phyloP scores from a whole-genome alignment of 371 early-diverging fungal species.

The Mucor lusitanicus region DNA sequence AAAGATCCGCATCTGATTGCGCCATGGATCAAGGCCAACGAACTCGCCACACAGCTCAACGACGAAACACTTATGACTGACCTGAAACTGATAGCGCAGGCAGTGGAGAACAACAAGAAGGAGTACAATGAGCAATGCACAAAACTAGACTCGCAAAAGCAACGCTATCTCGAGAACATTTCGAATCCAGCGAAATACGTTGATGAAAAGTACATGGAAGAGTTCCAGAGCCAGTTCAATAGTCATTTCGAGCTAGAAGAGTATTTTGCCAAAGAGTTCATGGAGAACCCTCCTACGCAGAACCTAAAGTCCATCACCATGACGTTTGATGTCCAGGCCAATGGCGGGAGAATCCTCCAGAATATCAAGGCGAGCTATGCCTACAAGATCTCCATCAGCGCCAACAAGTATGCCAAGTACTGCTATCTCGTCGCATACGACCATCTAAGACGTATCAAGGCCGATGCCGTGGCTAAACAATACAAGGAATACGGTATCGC shows the following conservation, averaged over 20 bases:
- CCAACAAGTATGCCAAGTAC: constrained; percentile 25
- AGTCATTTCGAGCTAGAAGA: constrained; percentile 40
- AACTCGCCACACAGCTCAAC: constrained; percentile 16
- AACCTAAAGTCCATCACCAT: constrained; percentile 17
- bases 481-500: constrained; percentile 9
- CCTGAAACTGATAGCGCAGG: constrained; percentile 16
- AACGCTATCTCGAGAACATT: constrained; percentile 19
- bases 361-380: constrained; percentile 30
- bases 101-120: constrained; percentile 8
- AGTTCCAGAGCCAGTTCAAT: constrained; percentile 20
- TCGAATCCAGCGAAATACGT: constrained; percentile 22
- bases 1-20: constrained; percentile 30
- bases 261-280: constrained; percentile 28
- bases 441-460: constrained; percentile 28
- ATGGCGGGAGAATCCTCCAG: constrained; percentile 16
- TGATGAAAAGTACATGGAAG: background rate
- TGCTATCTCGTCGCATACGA: constrained; percentile 36
- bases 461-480: constrained; percentile 18
- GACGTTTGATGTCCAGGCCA: constrained; percentile 14
- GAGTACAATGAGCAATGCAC: constrained; percentile 14
- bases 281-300: background rate
- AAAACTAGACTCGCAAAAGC: constrained; percentile 10
- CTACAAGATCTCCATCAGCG: constrained; percentile 5
- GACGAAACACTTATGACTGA: constrained; percentile 23
- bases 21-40: constrained; percentile 28